Evolutionary conservation across 441 rosid species (phyloP), one percentile per base, ranked within the genome.

Genomic region (Aquilaria agallochum): DNA sequence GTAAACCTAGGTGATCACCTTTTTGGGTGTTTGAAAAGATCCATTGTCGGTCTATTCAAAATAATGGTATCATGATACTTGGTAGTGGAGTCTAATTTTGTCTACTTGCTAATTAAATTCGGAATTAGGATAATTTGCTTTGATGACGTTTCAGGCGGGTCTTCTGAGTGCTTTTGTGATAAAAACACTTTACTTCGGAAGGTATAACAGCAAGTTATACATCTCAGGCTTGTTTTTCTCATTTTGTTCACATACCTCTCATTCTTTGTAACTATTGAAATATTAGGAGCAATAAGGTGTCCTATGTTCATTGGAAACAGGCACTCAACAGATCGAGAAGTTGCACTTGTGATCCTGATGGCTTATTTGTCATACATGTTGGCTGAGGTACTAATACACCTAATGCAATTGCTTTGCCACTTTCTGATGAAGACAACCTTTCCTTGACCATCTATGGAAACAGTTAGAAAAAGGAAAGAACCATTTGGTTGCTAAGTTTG

Each of bases 281-380:
- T 9, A 49, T 51, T 31, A 30, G 2, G 9, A 9, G 58, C 36
- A 33, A 30, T 31, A 4, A 13, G 14, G 30, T 27, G 14, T 36
- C 40, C 60, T 56, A 2, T 20, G 58, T 59, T 65, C 45, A 62
- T 55, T 36, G 40, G 70, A 48, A 51, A 60, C 79, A 88, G 95
- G 78, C 92, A 88, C 68, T 88, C 95, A 12, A 85, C 88, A 1
- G 90, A 88, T 68, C 89, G 92, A 31, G 92, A 88, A 76, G 84
- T 83, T 57, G 86, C 95, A 2, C 74, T 78, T 36, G 80, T 77
- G 92, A 74, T 85, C 58, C 76, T 88, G 45, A 83, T 85, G 95
- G 86, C 95, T 53, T 88, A 88, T 69, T 69, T 77, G 57, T 82
- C 90, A 31, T 88, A 82, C 76, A 78, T 83, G 80, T 47, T 88